Evolutionary conservation across 768 basidiomycete genomes (phyloP), one percentile per base, ranked within the genome.

Genomic region (Lactarius hengduanensis): DNA sequence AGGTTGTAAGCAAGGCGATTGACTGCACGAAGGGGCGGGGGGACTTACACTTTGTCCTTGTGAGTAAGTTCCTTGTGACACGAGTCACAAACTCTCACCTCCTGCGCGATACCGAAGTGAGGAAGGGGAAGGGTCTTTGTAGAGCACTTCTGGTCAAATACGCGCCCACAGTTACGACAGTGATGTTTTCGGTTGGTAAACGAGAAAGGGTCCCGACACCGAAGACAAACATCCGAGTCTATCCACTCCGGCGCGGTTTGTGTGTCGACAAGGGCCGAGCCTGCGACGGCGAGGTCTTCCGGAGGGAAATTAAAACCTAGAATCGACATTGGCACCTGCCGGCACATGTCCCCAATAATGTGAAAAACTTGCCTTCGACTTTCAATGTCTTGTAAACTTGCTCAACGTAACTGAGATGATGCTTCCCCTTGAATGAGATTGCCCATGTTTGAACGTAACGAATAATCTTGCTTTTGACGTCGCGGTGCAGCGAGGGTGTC

Each of bases 141-240:
- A 0, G 94, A 96, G 76, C 97, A 99, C 50, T 86, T 83, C 62
- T 96, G 94, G 77, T 98, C 96, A 73, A 97, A 98, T 16, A 98
- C 94, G 74, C 90, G 89, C 9, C 97, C 97, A 77, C 97, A 99
- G 76, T 98, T 98, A 16, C 97, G 87, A 75, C 97, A 99, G 73
- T 99, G 97, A 72, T 99, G 97, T 75, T 98, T 98, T 59, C 97
- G 85, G 74, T 98, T 98, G 36, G 95, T 97, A 75, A 98, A 95
- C 0, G 88, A 86, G 77, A 99, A 99, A 0, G 92, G 76, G 0
- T 91, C 88, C 20, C 97, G 86, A 76, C 97, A 99, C 22, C 94
- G 87, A 65, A 96, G 85, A 75, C 97, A 99, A 18, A 95, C 86
- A 56, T 97, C 94, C 0, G 94, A 94, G 75, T 98, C 96, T 54